Evolutionary conservation across 139 green algal genomes (phyloP), one percentile per base, ranked within the genome.

Genomic region (Picochlorum sp.): DNA sequence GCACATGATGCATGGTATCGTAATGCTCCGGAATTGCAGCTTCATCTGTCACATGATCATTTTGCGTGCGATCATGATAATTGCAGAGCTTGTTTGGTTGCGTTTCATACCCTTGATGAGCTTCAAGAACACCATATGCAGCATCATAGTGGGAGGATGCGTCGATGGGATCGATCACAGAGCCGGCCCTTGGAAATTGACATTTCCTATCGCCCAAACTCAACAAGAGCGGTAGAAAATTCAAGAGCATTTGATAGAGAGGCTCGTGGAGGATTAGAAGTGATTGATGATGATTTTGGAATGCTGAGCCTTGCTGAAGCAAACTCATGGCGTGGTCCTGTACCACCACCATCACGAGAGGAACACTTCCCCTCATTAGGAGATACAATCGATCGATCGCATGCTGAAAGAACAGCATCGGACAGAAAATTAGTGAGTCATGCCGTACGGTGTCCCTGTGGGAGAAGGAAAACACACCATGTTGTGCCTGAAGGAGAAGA

Each of bases 261-360:
- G 31, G n/a, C 50, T 1, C 69, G 72, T 52, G 80, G 80, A 3
- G 79, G 81, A 2, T 62, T 85, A 55, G 24, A 18, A 3, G 68
- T 90, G 13, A 83, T 88, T 30, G 84, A 90, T 71, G 84, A 90
- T 50, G 80, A 88, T 41, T 38, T 66, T 6, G 60, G 60, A 44
- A 56, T 66, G 47, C 45, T 66, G 34, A 21, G 18, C 37, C 14
- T 50, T 16, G 60, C 15, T 20, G n/a, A 54, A 28, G n/a, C 37
- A 21, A 31, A 16, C 6, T 10, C 15, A 30, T 6, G 21, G 6
- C 20, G 20, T 38, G 7, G 51, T 31, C 6, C 0, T 2, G 34
- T 34, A 7, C 15, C 21, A 34, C 20, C 23, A 15, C 6, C 20
- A 30, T 7, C 16, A 37, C 51, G 11, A 20, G 30, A 24, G 15